These are phyloP conservation scores for Ceratocystiopsis minuta DNA, from an alignment of 2,329 filamentous ascomycete genomes.

Conservation along the genomic window DNA sequence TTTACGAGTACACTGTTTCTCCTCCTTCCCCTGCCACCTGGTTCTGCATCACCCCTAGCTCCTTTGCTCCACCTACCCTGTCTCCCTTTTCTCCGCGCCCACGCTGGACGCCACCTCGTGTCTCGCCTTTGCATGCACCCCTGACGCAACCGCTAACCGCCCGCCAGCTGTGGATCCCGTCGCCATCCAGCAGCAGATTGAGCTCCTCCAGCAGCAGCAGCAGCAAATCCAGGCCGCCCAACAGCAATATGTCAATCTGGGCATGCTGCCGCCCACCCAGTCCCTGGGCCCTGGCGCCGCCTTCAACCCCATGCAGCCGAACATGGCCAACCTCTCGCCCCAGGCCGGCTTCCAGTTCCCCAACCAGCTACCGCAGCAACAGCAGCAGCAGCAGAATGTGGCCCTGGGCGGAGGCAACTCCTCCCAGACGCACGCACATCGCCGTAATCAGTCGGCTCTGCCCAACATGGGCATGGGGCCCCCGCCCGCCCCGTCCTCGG, in stretches of 20 bases:
- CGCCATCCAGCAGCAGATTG: conserved; percentile 94
- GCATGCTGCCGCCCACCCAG: conserved; percentile 78
- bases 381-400: conserved; percentile 54
- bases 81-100: no score
- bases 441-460: conserved; percentile 93
- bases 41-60: no score
- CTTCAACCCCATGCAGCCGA: conserved; percentile 63
- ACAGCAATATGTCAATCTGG: conserved; percentile 96
- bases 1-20: no score
- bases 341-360: conserved; percentile 84
- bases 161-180: conserved; percentile 70
- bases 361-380: conserved; percentile 54
- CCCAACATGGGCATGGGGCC: conserved; percentile 82
- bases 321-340: conserved; percentile 60
- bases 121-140: no score
- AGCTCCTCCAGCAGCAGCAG: conserved; percentile 91
- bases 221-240: conserved; percentile 93
- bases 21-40: no score
- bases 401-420: conserved; percentile 47
- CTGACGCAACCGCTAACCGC: conserved; percentile 2
- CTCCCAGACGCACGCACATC: conserved; percentile 68
- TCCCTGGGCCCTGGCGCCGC: conserved; percentile 46
- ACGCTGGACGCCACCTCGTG: no score
- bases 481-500: conserved; percentile 80
- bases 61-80: no score